Evolutionary conservation across 306 rosid genomes (phyloP), one percentile per base, ranked within the genome.

Genomic region (Neltuma alba): DNA sequence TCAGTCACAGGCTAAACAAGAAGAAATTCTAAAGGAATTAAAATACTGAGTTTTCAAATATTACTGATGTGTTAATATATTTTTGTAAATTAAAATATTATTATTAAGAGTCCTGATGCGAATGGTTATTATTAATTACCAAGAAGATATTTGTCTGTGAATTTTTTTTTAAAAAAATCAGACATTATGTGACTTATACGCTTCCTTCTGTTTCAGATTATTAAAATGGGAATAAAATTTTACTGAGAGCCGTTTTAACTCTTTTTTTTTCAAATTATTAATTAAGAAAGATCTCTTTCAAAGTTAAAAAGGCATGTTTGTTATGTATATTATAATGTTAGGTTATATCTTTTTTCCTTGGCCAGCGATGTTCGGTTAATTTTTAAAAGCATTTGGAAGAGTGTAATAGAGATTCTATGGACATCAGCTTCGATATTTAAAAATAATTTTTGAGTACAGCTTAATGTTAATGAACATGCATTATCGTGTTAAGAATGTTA

Each of bases 1-100:
- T 76, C 48, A 57, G 38, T 75, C 89, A 82, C 85, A 74, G 89
- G 80, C 42, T 72, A 61, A 55, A 52, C 45, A 31, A 55, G 63
- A 77, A 9, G 23, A 11, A 4, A 3, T 4, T 10, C 1, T 27
- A 25, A 7, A 14, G 6, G 0, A 33, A 31, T 62, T 31, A 14
- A 62, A 62, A 6, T 30, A 62, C 31, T 61, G 38, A 61, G 10
- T 61, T 13, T 30, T 61, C 67, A 48, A 48, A 18, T 25, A 23
- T 55, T 55, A 55, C 63, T 23, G 7, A 23, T 11, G 30, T 55
- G 30, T 25, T 10, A 3, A 10, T 9, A 55, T 8, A 55, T 23
- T 55, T 55, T 55, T 52, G 12, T n/a, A n/a, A 52, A 50, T 50
- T 50, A 50, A 50, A 50, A 9, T 18, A 23, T 55, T 7, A 20